These are phyloP conservation scores for Ilyonectria robusta DNA, from an alignment of 2,329 filamentous ascomycete genomes.

Conservation along the genomic window DNA sequence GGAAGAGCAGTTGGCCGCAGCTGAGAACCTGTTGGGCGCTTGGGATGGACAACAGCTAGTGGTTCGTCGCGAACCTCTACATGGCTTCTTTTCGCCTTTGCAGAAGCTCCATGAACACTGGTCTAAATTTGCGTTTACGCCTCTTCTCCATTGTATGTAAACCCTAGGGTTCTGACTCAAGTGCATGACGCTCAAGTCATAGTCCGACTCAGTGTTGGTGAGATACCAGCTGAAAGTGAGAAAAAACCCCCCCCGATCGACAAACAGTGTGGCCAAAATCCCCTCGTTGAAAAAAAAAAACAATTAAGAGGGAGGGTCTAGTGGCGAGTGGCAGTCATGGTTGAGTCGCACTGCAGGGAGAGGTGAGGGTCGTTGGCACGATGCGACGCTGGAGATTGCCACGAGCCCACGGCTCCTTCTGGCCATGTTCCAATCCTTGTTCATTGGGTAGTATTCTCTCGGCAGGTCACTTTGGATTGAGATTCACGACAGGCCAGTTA, in stretches of 20 bases:
- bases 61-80: background rate
- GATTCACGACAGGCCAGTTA: background rate
- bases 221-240: background rate
- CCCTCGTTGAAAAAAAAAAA: background rate
- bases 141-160: background rate
- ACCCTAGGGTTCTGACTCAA: constrained; percentile 8
- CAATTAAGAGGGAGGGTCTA: constrained; percentile 2
- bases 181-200: constrained; percentile 2
- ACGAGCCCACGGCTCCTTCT: constrained; percentile 11
- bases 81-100: constrained; percentile 2
- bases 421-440: constrained; percentile 10
- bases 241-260: background rate
- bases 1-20: background rate
- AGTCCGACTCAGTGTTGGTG: constrained; percentile 8
- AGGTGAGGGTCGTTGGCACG: constrained; percentile 11
- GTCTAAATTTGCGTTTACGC: constrained; percentile 12
- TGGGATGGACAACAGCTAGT: background rate
- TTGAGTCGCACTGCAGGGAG: constrained; percentile 20
- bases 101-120: background rate
- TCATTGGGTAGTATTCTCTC: constrained; percentile 2
- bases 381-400: constrained; percentile 28
- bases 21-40: background rate
- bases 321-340: constrained; percentile 16
- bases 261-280: background rate
- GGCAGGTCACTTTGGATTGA: constrained; percentile 2